phyloP scores from a whole-genome alignment of 2,329 filamentous ascomycete genomes.

The Neopestalotiopsis sp. region DNA sequence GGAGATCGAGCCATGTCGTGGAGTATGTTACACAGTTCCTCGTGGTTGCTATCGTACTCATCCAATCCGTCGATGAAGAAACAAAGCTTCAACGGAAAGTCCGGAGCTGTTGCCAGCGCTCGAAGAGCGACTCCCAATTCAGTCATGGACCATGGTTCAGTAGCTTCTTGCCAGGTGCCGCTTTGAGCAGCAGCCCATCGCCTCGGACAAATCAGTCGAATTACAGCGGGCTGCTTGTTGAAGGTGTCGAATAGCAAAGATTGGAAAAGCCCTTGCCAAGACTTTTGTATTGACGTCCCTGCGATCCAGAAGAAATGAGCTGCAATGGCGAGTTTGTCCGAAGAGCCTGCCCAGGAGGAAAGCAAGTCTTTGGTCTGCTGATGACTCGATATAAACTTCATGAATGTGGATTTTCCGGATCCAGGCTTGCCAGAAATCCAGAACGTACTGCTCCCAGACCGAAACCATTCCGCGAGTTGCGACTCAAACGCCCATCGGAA shows the following conservation, averaged over 20 bases:
- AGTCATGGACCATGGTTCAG: constrained; percentile 3
- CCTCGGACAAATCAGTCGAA: neutral
- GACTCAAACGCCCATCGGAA: constrained; percentile 7
- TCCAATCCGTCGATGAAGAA: constrained; percentile 14
- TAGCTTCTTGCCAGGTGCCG: constrained; percentile 2
- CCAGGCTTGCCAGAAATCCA: constrained; percentile 29
- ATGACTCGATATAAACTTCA: constrained; percentile 26
- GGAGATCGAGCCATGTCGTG: constrained; percentile 1
- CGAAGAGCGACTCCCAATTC: neutral
- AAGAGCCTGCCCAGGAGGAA: neutral
- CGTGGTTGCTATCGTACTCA: constrained; percentile 9
- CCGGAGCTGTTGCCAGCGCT: neutral
- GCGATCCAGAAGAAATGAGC: constrained; percentile 14
- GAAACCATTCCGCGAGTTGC: constrained; percentile 20
- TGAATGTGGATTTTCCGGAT: constrained; percentile 28
- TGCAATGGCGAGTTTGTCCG: neutral
- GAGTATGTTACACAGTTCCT: neutral
- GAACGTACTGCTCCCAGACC: constrained; percentile 19
- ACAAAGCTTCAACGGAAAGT: neutral
- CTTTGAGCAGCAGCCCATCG: neutral
- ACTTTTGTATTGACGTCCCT: constrained; percentile 7
- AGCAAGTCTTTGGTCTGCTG: neutral
- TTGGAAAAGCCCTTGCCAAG: neutral
- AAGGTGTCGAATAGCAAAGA: constrained; percentile 3
- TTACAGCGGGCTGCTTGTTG: neutral